Evolutionary conservation across 2,329 filamentous ascomycete species (phyloP), one percentile per base, ranked within the genome.

Genomic region (Hymenoscyphus scutula): DNA sequence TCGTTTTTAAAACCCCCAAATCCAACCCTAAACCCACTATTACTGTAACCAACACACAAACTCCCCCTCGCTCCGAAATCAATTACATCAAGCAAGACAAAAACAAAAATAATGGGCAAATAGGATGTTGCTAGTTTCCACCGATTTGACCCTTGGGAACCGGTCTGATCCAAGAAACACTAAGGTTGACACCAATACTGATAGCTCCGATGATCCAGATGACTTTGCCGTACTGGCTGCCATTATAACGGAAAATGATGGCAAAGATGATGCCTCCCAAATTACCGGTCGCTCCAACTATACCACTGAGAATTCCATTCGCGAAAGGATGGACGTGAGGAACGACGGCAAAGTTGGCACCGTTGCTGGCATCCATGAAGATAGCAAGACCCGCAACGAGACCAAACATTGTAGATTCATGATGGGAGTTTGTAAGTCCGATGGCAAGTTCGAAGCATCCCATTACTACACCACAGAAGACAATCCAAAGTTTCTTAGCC

Each of bases 201-300:
- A 96, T 86, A 48, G 87, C 78, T 1, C 92, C 92, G 70, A 92
- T 91, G 62, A 94, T 88, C 89, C 89, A 94, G 67, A 95, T 84
- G 0, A 84, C 85, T 72, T 80, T 84, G 7, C 80, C 83, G 71
- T 92, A 94, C 70, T 88, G 77, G 1, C 77, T 83, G 7, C 85
- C 86, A 59, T 84, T 80, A 76, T 92, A 94, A 57, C 91, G 81
- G 80, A 93, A 96, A 71, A 91, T 84, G 72, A 95, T 84, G 23
- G 91, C 88, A 71, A 94, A 96, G 60, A 94, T 76, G 58, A 96
- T 84, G 13, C 92, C 92, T 4, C 92, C 92, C 15, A 96, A 75
- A 71, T 96, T 96, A 1, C 92, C 92, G 2, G 84, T 82, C 0
- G 89, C 91, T 13, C 92, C 92, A 1, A 91, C 87, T 45, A 89